These are phyloP conservation scores for Brassica hybrid DNA, from an alignment of 441 rosid species.

Conservation along the genomic window DNA sequence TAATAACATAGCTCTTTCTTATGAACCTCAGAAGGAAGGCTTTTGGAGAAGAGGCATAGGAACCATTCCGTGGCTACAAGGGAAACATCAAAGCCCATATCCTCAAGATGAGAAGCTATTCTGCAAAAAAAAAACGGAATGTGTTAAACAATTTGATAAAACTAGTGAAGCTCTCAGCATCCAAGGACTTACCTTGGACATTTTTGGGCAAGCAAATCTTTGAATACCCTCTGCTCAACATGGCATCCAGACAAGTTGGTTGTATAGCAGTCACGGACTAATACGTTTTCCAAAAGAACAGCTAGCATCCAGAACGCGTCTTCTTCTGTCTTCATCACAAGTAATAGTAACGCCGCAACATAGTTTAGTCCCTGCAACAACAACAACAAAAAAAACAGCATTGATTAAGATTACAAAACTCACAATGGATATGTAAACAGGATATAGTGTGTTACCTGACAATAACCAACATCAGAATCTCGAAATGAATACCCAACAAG, in stretches of 20 bases:
- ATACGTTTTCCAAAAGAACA: slow-evolving; percentile 88
- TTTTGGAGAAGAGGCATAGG: slow-evolving; percentile 97
- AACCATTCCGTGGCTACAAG: no score
- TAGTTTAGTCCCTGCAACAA: slow-evolving; percentile 84
- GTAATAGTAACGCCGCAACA: slow-evolving; percentile 89
- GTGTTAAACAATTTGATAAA: not conserved
- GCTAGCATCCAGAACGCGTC: slow-evolving; percentile 99
- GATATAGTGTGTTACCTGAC: slow-evolving; percentile 67
- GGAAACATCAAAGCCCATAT: slow-evolving; percentile 89
- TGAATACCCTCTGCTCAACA: slow-evolving; percentile 95
- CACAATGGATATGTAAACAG: not conserved
- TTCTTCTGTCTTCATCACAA: slow-evolving; percentile 99
- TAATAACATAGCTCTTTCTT: not conserved
- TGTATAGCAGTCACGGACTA: slow-evolving; percentile 95
- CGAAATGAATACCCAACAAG: slow-evolving; percentile 96
- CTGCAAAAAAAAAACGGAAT: slow-evolving; percentile 47
- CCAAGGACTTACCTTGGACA: slow-evolving; percentile 71
- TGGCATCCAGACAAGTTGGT: slow-evolving; percentile 95
- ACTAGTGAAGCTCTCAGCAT: not conserved
- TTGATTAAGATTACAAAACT: not conserved
- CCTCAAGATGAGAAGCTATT: slow-evolving; percentile 88
- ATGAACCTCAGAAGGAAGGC: slow-evolving; percentile 96
- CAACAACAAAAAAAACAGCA: slow-evolving; percentile 26
- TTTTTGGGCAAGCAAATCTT: slow-evolving; percentile 83
- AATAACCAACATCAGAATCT: slow-evolving; percentile 98